Evolutionary conservation across 2,329 filamentous ascomycete species (phyloP), one percentile per base, ranked within the genome.

Genomic region (Akanthomyces muscarius): DNA sequence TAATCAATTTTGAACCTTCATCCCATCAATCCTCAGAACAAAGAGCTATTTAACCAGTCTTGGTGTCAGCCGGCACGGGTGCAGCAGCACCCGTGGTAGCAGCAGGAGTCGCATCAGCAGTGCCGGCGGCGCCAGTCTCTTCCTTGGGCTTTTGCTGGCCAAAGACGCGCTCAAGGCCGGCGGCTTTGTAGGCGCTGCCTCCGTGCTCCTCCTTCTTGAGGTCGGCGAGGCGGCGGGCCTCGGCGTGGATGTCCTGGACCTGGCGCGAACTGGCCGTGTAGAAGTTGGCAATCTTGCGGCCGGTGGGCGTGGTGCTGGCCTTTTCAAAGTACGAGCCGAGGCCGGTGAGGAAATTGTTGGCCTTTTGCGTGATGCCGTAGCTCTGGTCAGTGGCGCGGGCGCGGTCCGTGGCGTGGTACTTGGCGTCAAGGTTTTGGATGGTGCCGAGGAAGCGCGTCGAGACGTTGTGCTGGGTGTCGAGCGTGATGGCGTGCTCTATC

Each of bases 301-400:
- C 95, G 1, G 92, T 96, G 11, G 92, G 92, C 0, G 92, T 96
- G 74, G 84, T 89, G 63, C 88, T 81, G 2, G 94, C 94, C 84
- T 96, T 96, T 79, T 98, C 94, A 73, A 97, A 98, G 85, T 98
- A 99, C 14, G 89, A 92, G 75, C 82, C 82, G 65, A 98, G 75
- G 41, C 91, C 90, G 48, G 82, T 81, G 64, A 85, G 78, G 64
- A 88, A 73, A 64, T 78, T 83, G 72, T 81, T 85, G 66, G 91
- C 92, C 72, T 89, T 90, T 69, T 88, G 83, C 61, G 86, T 85
- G 72, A 98, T 86, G 69, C 90, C 89, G 78, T 97, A 96, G 75
- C 86, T 91, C 76, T 89, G 83, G 74, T 99, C 94, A 60, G 94
- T 84, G 1, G 89, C 88, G 78, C 88, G 89, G 66, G 93, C 93